phyloP scores from a whole-genome alignment of 345 rosid species.

The Isatis tinctoria region DNA sequence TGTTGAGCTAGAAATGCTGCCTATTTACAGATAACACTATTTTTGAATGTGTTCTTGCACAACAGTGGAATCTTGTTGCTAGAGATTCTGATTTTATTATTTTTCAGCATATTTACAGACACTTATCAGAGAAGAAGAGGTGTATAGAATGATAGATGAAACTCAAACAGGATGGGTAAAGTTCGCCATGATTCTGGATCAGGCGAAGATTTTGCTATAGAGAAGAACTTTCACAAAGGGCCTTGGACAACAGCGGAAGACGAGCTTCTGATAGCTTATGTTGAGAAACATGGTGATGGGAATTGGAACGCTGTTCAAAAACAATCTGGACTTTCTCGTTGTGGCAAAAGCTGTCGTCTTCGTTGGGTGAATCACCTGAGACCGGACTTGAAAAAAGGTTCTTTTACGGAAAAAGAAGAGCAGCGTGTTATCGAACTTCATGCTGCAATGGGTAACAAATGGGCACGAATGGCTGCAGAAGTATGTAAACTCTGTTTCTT shows the following conservation, averaged over 20 bases:
- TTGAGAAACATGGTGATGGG: constrained; percentile 55
- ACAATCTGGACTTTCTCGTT: constrained; percentile 50
- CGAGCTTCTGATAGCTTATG: constrained; percentile 44
- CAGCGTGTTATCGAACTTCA: constrained; percentile 47
- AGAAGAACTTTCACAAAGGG: constrained; percentile 39
- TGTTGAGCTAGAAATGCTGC: no score
- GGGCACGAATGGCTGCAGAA: constrained; percentile 59
- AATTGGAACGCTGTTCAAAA: constrained; percentile 72
- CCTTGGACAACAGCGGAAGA: constrained; percentile 64
- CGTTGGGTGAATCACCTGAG: constrained; percentile 71
- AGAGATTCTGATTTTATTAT: neutral
- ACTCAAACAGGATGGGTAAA: constrained; percentile 14
- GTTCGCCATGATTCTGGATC: constrained; percentile 14
- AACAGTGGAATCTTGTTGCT: no score
- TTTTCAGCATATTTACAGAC: neutral
- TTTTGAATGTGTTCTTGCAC: no score
- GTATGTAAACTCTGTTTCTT: constrained; percentile 19
- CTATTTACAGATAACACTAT: no score
- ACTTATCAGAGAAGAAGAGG: neutral
- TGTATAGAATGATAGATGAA: constrained; percentile 13
- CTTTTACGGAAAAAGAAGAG: constrained; percentile 50
- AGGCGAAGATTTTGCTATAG: neutral
- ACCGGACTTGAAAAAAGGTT: constrained; percentile 53
- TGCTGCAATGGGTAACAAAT: constrained; percentile 50
- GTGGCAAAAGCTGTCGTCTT: constrained; percentile 66